Base-by-base conservation (phyloP, 139 green algal genomes). In the Protoeuglena noctilucae region DNA sequence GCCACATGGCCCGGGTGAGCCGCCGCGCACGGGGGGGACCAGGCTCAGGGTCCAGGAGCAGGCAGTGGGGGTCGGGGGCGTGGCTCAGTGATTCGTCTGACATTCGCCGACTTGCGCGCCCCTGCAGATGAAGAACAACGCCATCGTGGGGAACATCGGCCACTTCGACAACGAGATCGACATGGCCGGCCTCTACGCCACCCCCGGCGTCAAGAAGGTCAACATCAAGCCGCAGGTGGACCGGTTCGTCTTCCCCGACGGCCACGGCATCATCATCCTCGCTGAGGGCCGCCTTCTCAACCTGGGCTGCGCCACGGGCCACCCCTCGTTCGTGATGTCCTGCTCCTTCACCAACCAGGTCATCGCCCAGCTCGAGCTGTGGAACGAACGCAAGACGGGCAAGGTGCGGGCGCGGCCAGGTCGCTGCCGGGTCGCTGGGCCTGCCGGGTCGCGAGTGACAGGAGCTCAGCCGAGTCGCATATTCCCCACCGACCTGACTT, bases 41-140 rank as follows among this genome's bases (percentile, higher is more conserved):
- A n/a, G n/a, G n/a, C n/a, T n/a, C n/a, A n/a, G n/a, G n/a, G n/a
- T n/a, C n/a, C n/a, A n/a, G n/a, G n/a, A n/a, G n/a, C n/a, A n/a
- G n/a, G n/a, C n/a, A n/a, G n/a, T n/a, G n/a, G n/a, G n/a, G n/a
- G n/a, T n/a, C n/a, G n/a, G n/a, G n/a, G n/a, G n/a, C n/a, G n/a
- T n/a, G n/a, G n/a, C n/a, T n/a, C n/a, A n/a, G n/a, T n/a, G n/a
- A n/a, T n/a, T n/a, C n/a, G n/a, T n/a, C n/a, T n/a, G n/a, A n/a
- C n/a, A n/a, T n/a, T n/a, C n/a, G n/a, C n/a, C n/a, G n/a, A n/a
- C n/a, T n/a, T n/a, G n/a, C n/a, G n/a, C n/a, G n/a, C n/a, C n/a
- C n/a, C n/a, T n/a, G n/a, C 91, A 93, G 79, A 99, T 99, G 92
- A 99, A 99, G 92, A 94, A 99, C 89, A 99, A 99, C 70, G 92